Evolutionary conservation across 768 basidiomycete species (phyloP).

Genomic region (Termitomyces sp.): DNA sequence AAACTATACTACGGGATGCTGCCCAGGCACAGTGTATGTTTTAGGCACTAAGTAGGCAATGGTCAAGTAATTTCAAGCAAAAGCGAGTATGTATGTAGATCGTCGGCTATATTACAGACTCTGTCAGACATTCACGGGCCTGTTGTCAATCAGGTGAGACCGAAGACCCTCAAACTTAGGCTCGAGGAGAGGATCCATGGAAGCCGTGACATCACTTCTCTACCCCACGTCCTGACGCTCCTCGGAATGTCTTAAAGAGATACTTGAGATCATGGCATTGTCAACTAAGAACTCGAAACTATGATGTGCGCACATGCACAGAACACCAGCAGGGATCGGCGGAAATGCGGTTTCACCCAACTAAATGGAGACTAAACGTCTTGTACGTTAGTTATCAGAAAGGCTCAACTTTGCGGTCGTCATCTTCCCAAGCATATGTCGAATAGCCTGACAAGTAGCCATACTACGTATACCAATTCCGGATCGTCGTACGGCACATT

Average conservation of each 20-base stretch:
- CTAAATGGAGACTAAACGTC: background rate
- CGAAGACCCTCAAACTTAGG: background rate
- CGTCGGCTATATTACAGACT: background rate
- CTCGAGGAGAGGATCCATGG: background rate
- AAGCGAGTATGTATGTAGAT: no score
- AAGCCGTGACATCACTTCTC: background rate
- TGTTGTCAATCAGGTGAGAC: background rate
- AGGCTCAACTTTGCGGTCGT: background rate
- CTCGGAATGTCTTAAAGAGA: background rate
- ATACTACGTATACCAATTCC: background rate
- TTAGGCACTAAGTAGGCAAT: background rate
- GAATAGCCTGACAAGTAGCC: background rate
- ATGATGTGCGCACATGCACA: background rate
- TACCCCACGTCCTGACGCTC: background rate
- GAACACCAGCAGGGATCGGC: background rate
- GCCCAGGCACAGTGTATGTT: no score
- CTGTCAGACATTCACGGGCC: background rate
- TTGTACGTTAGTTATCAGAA: background rate
- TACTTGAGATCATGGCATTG: background rate
- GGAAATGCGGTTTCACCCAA: background rate
- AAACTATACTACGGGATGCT: background rate
- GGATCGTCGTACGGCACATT: background rate
- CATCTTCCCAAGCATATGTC: background rate
- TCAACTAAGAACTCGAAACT: background rate
- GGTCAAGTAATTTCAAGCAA: background rate